These are phyloP conservation scores for Phytophthora pseudosyringae DNA, from an alignment of 352 stramenopile genomes.

Conservation along the genomic window DNA sequence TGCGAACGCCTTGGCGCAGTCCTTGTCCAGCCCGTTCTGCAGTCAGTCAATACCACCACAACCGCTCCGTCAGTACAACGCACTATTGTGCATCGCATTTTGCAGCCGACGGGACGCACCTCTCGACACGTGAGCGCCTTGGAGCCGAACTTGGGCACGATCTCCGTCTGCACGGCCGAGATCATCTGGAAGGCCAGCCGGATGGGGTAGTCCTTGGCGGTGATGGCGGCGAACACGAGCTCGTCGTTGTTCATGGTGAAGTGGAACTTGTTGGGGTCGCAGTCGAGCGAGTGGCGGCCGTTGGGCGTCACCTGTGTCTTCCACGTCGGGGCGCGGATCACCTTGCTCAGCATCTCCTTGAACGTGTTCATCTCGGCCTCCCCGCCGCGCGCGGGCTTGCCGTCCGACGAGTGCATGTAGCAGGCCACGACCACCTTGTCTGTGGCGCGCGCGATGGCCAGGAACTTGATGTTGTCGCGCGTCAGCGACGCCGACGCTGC, in stretches of 20 bases:
- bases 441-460: slow-evolving; percentile 78
- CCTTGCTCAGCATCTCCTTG: slow-evolving; percentile 84
- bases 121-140: slow-evolving; percentile 83
- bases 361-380: slow-evolving; percentile 69
- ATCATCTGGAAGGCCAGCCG: slow-evolving; percentile 87
- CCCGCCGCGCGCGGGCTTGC: slow-evolving; percentile 33
- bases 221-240: slow-evolving; percentile 84
- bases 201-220: slow-evolving; percentile 83
- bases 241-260: slow-evolving; percentile 91
- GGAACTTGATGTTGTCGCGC: slow-evolving; percentile 86
- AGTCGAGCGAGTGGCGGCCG: slow-evolving; percentile 85
- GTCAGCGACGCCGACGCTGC: slow-evolving; percentile 52
- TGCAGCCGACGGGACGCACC: slow-evolving; percentile 34
- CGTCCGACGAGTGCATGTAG: slow-evolving; percentile 74
- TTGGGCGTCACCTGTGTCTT: slow-evolving; percentile 89
- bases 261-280: slow-evolving; percentile 89
- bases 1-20: slow-evolving; percentile 69
- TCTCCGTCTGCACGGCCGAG: slow-evolving; percentile 72
- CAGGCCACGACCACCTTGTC: slow-evolving; percentile 85
- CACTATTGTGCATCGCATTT: background rate
- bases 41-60: background rate
- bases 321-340: slow-evolving; percentile 85
- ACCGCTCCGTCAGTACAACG: slow-evolving; percentile 1
- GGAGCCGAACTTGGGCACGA: slow-evolving; percentile 76
- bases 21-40: slow-evolving; percentile 79